These are phyloP conservation scores for Boletus sp. DNA, from an alignment of 768 basidiomycete genomes.

Conservation along the genomic window DNA sequence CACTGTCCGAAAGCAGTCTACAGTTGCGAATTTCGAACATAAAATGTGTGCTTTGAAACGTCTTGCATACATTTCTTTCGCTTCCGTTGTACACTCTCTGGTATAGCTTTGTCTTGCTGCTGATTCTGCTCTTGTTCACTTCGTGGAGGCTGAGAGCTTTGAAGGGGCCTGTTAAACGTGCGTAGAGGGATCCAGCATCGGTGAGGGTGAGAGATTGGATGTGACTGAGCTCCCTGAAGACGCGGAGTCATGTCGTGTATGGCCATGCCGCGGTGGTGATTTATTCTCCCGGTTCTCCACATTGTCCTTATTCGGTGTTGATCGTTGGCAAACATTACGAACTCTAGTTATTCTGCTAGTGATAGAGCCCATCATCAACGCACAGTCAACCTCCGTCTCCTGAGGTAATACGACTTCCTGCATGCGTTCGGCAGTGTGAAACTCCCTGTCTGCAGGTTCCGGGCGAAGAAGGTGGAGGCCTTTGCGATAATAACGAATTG, in stretches of 20 bases:
- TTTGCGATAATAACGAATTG: conserved; percentile 84
- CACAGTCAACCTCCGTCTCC: conserved; percentile 34
- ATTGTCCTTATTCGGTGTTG: conserved; percentile 9
- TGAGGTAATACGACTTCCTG: conserved; percentile 18
- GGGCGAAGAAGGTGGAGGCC: conserved; percentile 68
- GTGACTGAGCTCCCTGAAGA: conserved; percentile 38
- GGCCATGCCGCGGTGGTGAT: not conserved
- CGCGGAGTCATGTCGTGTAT: conserved; percentile 14
- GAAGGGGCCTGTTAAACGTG: conserved; percentile 61
- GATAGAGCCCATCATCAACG: conserved; percentile 49
- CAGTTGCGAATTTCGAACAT: conserved; percentile 88
- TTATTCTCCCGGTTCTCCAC: conserved; percentile 6
- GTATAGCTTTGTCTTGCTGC: conserved; percentile 17
- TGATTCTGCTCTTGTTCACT: conserved; percentile 20
- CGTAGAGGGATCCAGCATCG: conserved; percentile 83
- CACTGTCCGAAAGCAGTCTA: too few species aligned
- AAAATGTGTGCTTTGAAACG: conserved; percentile 93
- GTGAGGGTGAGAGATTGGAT: conserved; percentile 42
- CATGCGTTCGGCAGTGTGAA: conserved; percentile 16
- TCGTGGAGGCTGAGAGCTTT: conserved; percentile 15
- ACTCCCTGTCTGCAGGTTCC: conserved; percentile 28
- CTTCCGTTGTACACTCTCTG: conserved; percentile 43
- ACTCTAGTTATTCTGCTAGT: conserved; percentile 44
- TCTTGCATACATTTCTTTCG: conserved; percentile 51
- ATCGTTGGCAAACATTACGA: conserved; percentile 37